Evolutionary conservation across 441 rosid genomes (phyloP), one percentile per base, ranked within the genome.

Genomic region (Macaranga tanarius): DNA sequence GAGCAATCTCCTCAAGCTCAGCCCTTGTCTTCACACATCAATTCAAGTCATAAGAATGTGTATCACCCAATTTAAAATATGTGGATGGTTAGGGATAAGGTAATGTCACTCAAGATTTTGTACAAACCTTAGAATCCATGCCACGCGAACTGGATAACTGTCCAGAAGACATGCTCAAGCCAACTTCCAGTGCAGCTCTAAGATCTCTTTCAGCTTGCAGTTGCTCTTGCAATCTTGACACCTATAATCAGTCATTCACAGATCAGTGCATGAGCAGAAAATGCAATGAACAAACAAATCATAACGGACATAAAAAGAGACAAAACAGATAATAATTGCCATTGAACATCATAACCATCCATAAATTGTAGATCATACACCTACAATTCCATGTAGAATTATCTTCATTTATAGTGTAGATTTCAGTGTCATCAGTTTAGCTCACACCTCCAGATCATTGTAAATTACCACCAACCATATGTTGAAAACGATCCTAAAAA

Each of bases 201-300:
- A 95, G 96, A 86, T 95, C 99, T 81, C 99, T 88, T 82, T 95
- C 98, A 11, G 99, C 98, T 88, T 95, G 98, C 84, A 95, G 84
- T 84, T 95, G 99, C 85, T 95, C 99, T 88, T 92, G 99, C 82
- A 95, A 86, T 83, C 99, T 87, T 71, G 96, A 84, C 31, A 94
- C 96, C 97, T 94, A 70, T 70, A 79, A 7, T 7, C 7, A 73
- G 68, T 76, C 76, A 86, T 70, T 72, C 62, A 69, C 76, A 72
- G 69, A 61, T 75, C 45, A 75, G 54, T 44, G 62, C 26, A 45
- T 50, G 11, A 57, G 22, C 9, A 17, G 56, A 13, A 55, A 55
- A 22, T 55, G 26, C 26, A 10, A 22, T 9, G 1, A 7, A 40
- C 13, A 19, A 70, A 44, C 25, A 25, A 2, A 48, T 47, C 17